phyloP scores from a whole-genome alignment of 169 alveolate genomes.

The Babesia ovata region DNA sequence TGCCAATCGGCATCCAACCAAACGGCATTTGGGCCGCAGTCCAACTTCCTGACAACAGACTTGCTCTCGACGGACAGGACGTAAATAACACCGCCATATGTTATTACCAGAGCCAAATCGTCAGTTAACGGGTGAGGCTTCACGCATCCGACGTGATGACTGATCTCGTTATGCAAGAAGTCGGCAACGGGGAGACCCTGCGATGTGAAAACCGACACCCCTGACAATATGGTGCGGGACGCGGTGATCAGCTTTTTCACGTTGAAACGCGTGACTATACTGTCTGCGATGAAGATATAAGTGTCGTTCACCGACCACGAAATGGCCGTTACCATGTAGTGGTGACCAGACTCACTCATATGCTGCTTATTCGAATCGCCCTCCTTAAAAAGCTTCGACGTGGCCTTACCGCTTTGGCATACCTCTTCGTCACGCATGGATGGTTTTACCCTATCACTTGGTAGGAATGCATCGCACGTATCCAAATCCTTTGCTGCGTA shows the following conservation, averaged over 20 bases:
- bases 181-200: constrained; percentile 42
- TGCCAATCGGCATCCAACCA: constrained; percentile 70
- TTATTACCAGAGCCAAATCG: constrained; percentile 27
- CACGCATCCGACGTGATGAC: constrained; percentile 53
- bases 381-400: background rate
- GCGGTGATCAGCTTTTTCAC: constrained; percentile 39
- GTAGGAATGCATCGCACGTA: background rate
- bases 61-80: constrained; percentile 8
- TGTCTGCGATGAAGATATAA: constrained; percentile 53
- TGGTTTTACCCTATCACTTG: background rate
- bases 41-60: constrained; percentile 25
- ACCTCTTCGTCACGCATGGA: background rate
- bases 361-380: constrained; percentile 14
- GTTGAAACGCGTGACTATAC: constrained; percentile 45
- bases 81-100: constrained; percentile 42
- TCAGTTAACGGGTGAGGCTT: constrained; percentile 43
- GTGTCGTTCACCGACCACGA: constrained; percentile 44
- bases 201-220: constrained; percentile 48
- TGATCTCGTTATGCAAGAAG: constrained; percentile 36
- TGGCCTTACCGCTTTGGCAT: background rate
- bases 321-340: constrained; percentile 35
- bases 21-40: constrained; percentile 48
- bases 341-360: constrained; percentile 36
- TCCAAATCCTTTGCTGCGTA: background rate
- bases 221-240: constrained; percentile 43